Evolutionary conservation across 345 rosid genomes (phyloP).

Genomic region (Noccaea bulbosa): DNA sequence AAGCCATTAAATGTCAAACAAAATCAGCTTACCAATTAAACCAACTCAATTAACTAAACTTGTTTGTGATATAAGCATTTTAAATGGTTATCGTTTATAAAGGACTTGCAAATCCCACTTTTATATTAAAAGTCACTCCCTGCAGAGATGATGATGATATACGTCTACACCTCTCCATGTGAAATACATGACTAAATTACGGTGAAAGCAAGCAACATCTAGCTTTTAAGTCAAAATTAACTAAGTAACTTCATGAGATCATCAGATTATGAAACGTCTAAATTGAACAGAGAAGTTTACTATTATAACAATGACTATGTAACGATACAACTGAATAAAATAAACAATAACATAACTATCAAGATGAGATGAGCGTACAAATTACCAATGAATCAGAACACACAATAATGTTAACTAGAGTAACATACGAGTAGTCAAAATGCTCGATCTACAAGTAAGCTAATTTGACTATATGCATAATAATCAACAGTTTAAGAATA

Average conservation of each 20-base stretch:
- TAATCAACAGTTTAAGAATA: background rate
- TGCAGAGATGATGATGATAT: background rate
- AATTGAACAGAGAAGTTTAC: slow-evolving; percentile 27
- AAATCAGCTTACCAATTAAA: slow-evolving; percentile 45
- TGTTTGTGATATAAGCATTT: slow-evolving; percentile 13
- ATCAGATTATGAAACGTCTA: slow-evolving; percentile 15
- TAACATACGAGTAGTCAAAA: slow-evolving; percentile 31
- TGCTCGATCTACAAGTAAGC: slow-evolving; percentile 41
- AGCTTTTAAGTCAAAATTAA: slow-evolving; percentile 40
- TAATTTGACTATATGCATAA: slow-evolving; percentile 36
- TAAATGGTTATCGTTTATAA: background rate
- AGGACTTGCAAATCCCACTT: slow-evolving; percentile 10
- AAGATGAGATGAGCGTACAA: slow-evolving; percentile 15
- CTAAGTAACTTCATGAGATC: background rate
- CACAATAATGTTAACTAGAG: slow-evolving; percentile 31
- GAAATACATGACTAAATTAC: slow-evolving; percentile 44
- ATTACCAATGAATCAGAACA: slow-evolving; percentile 8
- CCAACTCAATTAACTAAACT: slow-evolving; percentile 36
- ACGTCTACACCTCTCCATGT: slow-evolving; percentile 33
- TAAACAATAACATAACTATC: background rate
- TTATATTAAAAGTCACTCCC: background rate
- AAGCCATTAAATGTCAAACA: slow-evolving; percentile 42
- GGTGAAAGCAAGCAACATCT: slow-evolving; percentile 38
- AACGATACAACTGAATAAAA: slow-evolving; percentile 16
- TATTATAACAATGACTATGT: slow-evolving; percentile 29